Evolutionary conservation across 2,329 filamentous ascomycete genomes (phyloP).

Genomic region (Penicillium janthinellum): DNA sequence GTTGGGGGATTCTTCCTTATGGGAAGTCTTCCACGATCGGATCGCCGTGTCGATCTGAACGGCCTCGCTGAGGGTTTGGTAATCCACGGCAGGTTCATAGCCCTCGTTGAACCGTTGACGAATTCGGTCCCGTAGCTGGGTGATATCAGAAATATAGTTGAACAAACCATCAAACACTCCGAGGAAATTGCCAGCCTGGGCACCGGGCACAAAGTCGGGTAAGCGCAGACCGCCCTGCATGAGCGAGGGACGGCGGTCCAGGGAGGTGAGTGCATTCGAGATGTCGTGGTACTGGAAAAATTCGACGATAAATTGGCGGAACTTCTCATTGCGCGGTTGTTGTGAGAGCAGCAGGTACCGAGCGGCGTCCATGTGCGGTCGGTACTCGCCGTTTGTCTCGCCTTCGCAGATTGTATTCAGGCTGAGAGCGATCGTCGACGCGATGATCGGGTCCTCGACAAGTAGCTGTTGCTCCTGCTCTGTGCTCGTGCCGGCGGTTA

Average conservation of each 20-base stretch:
- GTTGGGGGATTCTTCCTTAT: conserved; percentile 54
- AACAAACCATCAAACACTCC: conserved; percentile 84
- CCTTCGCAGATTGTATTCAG: conserved; percentile 64
- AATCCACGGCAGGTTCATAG: conserved; percentile 70
- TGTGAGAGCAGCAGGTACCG: conserved; percentile 67
- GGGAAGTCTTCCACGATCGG: conserved; percentile 69
- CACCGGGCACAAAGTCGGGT: conserved; percentile 57
- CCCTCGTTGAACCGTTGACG: conserved; percentile 65
- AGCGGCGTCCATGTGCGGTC: conserved; percentile 77
- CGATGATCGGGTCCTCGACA: conserved; percentile 62
- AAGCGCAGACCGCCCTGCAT: conserved; percentile 57
- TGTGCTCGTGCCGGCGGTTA: conserved; percentile 9
- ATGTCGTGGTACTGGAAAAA: conserved; percentile 84
- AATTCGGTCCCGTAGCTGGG: conserved; percentile 72
- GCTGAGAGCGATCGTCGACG: conserved; percentile 61
- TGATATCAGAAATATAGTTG: conserved; percentile 75
- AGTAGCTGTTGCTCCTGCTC: conserved; percentile 40
- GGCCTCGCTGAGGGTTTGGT: conserved; percentile 70
- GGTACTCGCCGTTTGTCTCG: conserved; percentile 68
- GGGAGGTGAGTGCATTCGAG: conserved; percentile 58
- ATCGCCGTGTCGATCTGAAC: conserved; percentile 76
- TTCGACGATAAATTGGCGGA: conserved; percentile 70
- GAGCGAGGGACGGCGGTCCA: conserved; percentile 56
- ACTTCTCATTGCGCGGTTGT: conserved; percentile 65
- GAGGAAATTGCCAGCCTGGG: conserved; percentile 64